phyloP scores from a whole-genome alignment of 352 stramenopile species.

The Peronosclerospora sorghi region DNA sequence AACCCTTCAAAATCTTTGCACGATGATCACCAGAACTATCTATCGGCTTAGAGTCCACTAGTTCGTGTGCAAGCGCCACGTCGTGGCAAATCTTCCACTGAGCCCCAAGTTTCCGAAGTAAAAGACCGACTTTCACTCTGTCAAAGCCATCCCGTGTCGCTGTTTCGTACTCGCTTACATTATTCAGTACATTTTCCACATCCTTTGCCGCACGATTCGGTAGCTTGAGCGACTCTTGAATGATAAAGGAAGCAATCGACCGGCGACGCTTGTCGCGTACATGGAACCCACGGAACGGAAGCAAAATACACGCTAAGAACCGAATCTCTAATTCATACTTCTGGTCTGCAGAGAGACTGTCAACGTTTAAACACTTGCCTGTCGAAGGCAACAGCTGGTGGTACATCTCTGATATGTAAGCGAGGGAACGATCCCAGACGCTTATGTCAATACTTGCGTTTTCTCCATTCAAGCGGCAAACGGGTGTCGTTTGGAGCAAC shows the following conservation, averaged over 20 bases:
- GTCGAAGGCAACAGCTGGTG: conserved; percentile 12
- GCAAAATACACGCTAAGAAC: conserved; percentile 43
- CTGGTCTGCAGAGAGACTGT: conserved; percentile 23
- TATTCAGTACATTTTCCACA: conserved; percentile 41
- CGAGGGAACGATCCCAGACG: conserved; percentile 31
- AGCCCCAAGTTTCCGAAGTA: conserved; percentile 45
- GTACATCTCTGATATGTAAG: conserved; percentile 37
- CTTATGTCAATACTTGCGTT: conserved; percentile 8
- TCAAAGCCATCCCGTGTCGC: conserved; percentile 22
- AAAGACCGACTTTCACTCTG: conserved; percentile 35
- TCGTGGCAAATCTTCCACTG: conserved; percentile 54
- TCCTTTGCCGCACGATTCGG: conserved; percentile 52
- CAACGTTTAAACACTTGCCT: conserved; percentile 17
- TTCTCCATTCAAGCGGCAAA: conserved; percentile 21
- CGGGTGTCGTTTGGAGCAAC: conserved; percentile 20
- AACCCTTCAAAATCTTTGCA: conserved; percentile 17
- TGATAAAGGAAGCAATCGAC: conserved; percentile 30
- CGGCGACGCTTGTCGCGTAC: conserved; percentile 44
- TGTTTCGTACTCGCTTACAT: conserved; percentile 24
- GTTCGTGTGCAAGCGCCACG: conserved; percentile 38
- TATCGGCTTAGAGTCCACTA: conserved; percentile 14
- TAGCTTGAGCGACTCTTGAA: conserved; percentile 60
- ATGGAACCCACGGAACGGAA: conserved; percentile 40
- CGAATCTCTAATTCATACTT: conserved; percentile 39
- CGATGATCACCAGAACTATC: conserved; percentile 6